Evolutionary conservation across 2,329 filamentous ascomycete species (phyloP).

Genomic region (Aspergillus viridinutans): DNA sequence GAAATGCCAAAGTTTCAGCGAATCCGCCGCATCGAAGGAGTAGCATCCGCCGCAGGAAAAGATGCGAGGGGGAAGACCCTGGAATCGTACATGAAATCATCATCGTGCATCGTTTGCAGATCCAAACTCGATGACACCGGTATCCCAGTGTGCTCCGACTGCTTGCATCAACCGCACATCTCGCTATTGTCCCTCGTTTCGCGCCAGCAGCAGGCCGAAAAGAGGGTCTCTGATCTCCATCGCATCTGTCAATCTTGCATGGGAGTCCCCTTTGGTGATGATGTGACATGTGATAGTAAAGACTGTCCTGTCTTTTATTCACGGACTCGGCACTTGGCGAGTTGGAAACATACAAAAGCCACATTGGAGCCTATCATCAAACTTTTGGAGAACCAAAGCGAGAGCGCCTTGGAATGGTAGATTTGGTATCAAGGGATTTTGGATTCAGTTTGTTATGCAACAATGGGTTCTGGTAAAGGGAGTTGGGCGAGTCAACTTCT

Average conservation of each 20-base stretch:
- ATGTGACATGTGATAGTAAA: constrained; percentile 80
- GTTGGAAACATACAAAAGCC: constrained; percentile 35
- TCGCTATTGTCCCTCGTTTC: constrained; percentile 63
- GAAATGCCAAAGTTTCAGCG: constrained; percentile 92
- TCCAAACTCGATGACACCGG: constrained; percentile 50
- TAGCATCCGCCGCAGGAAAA: constrained; percentile 26
- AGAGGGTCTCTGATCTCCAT: constrained; percentile 59
- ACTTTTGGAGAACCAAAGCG: constrained; percentile 31
- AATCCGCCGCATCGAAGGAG: constrained; percentile 58
- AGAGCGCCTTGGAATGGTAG: constrained; percentile 38
- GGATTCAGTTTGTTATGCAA: neutral
- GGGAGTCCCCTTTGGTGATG: constrained; percentile 66
- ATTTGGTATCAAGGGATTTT: neutral
- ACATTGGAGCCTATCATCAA: constrained; percentile 35
- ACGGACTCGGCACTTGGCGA: constrained; percentile 34
- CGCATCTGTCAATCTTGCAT: constrained; percentile 77
- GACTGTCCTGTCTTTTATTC: constrained; percentile 90
- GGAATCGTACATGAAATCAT: constrained; percentile 87
- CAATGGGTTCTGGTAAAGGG: neutral
- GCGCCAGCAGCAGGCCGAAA: constrained; percentile 61
- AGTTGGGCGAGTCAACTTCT: neutral
- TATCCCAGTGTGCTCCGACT: constrained; percentile 39
- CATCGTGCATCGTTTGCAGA: constrained; percentile 73
- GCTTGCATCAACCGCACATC: constrained; percentile 41
- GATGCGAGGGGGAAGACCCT: constrained; percentile 62